phyloP scores from a whole-genome alignment of 2,329 filamentous ascomycete genomes.

The Nectriaceae sp. region DNA sequence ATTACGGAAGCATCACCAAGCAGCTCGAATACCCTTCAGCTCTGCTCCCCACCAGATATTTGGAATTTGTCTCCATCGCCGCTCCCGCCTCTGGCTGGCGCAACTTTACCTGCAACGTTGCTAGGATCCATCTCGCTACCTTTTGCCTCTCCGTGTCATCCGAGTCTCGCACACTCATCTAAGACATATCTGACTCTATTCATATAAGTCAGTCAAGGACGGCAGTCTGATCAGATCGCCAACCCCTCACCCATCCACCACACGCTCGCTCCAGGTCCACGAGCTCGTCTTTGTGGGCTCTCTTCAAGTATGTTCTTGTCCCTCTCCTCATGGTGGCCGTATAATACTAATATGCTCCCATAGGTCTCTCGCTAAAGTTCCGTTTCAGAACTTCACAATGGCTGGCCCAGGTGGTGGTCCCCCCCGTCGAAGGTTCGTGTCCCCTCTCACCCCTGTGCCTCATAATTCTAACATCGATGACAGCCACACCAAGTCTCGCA shows the following conservation, averaged over 20 bases:
- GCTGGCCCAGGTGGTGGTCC: constrained; percentile 93
- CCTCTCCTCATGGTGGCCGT: constrained; percentile 1
- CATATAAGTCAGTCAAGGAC: constrained; percentile 16
- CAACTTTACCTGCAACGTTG: constrained; percentile 12
- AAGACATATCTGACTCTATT: constrained; percentile 15
- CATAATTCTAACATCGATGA: constrained; percentile 20
- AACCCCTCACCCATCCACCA: constrained; percentile 11
- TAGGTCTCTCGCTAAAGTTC: constrained; percentile 35
- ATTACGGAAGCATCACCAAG: neutral
- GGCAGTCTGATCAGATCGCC: constrained; percentile 16
- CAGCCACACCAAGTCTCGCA: constrained; percentile 98
- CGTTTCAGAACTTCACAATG: constrained; percentile 59
- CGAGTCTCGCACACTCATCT: constrained; percentile 15
- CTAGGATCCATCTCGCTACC: constrained; percentile 11
- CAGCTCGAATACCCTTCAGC: neutral
- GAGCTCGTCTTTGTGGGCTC: constrained; percentile 31
- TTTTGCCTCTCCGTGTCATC: constrained; percentile 15
- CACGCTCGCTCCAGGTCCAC: constrained; percentile 42
- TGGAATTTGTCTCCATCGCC: constrained; percentile 17
- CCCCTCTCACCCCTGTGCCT: constrained; percentile 7
- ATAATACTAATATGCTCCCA: constrained; percentile 11
- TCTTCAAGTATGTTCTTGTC: constrained; percentile 30
- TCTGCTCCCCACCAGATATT: constrained; percentile 9
- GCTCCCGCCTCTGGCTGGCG: constrained; percentile 15
- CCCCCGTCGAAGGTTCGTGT: constrained; percentile 66